Conservation (phyloP, 176 grass and related monocot genomes). For the Oryza punctata region DNA sequence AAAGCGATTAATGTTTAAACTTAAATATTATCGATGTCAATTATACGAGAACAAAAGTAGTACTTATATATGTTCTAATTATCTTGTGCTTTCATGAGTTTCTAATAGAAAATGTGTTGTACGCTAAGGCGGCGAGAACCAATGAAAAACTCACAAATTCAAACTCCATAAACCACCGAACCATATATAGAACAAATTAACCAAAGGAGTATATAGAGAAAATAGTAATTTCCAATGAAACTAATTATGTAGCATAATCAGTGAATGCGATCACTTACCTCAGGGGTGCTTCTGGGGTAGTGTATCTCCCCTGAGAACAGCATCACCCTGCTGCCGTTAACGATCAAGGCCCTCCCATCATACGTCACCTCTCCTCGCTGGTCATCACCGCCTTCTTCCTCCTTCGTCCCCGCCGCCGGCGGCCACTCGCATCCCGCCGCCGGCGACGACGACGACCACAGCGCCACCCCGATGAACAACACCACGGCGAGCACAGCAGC, state of each 20-base stretch:
- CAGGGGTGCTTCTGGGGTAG: conserved; percentile 75
- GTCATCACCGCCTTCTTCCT: background rate
- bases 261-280: conserved; percentile 34
- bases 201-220: background rate
- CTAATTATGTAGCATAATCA: background rate
- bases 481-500: background rate
- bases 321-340: conserved; percentile 59
- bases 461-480: background rate
- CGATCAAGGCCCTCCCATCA: conserved; percentile 63
- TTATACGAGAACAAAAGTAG: no score
- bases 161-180: background rate
- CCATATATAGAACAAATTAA: background rate
- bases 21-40: no score
- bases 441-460: background rate
- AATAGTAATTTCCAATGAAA: background rate
- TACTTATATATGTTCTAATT: no score
- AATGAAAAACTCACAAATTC: background rate
- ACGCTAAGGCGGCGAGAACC: no score
- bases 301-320: conserved; percentile 91
- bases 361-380: conserved; percentile 45
- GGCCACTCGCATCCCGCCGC: background rate
- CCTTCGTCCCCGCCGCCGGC: background rate
- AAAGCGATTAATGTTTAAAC: no score
- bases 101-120: no score
- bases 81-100: no score